Conservation (phyloP, 2,329 filamentous ascomycete species). For the Apiospora malaysiana region DNA sequence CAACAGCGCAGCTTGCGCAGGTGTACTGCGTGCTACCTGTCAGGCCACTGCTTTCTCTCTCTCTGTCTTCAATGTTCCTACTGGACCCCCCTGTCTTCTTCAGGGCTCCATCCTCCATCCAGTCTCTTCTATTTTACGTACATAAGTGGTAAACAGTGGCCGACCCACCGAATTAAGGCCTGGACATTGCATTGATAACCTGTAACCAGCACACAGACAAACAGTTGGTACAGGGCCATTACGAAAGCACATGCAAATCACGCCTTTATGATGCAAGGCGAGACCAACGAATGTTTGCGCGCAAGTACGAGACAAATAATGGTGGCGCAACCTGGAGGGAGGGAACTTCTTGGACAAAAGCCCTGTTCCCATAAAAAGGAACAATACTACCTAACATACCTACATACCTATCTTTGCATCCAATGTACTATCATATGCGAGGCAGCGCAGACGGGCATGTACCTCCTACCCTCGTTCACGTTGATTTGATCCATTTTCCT, state of each 20-base stretch:
- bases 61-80: too few relatives aligned
- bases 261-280: conserved; percentile 10
- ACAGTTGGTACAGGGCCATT: not conserved
- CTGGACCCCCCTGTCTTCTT: too few relatives aligned
- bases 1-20: not conserved
- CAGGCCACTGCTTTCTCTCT: too few relatives aligned
- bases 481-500: not conserved
- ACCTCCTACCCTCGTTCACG: not conserved
- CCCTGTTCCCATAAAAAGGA: not conserved
- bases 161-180: conserved; percentile 13
- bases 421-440: not conserved
- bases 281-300: conserved; percentile 5
- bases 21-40: not conserved
- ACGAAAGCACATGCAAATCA: conserved; percentile 22
- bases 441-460: not conserved
- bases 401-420: not conserved
- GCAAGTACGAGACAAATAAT: not conserved
- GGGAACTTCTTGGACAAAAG: not conserved
- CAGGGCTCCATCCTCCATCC: not conserved
- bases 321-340: conserved; percentile 17
- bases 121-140: too few relatives aligned
- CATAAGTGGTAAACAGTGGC: not conserved
- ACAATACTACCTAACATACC: not conserved
- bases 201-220: conserved; percentile 13
- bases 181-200: conserved; percentile 13